Evolutionary conservation across 345 rosid species (phyloP).

Genomic region (Populus euphratica): DNA sequence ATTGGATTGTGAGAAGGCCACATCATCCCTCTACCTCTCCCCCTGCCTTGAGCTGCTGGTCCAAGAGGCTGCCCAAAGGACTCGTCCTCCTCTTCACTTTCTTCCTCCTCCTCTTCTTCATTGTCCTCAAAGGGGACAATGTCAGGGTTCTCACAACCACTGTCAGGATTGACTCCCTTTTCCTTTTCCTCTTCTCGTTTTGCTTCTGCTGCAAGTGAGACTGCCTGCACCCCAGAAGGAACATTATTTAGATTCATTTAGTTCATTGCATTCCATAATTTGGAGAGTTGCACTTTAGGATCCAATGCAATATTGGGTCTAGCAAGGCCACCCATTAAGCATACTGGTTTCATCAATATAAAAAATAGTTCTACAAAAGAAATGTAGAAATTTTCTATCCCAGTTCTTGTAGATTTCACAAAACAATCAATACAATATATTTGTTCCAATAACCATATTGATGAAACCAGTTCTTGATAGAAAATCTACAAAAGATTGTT

Average conservation of each 20-base stretch:
- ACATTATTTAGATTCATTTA: conserved; percentile 8
- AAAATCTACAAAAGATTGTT: no score
- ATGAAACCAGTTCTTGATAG: no score
- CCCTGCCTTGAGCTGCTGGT: conserved; percentile 67
- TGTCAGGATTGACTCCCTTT: conserved; percentile 81
- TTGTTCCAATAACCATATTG: background rate
- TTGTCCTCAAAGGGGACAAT: conserved; percentile 96
- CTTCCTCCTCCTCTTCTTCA: conserved; percentile 86
- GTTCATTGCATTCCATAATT: background rate
- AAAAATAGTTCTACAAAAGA: background rate
- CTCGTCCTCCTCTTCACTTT: conserved; percentile 81
- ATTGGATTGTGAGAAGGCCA: conserved; percentile 92
- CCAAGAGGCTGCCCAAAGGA: conserved; percentile 32
- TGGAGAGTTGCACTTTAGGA: background rate
- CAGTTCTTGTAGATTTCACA: background rate
- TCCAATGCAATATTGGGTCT: background rate
- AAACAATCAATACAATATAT: background rate
- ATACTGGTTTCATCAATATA: background rate
- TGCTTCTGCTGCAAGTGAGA: conserved; percentile 83
- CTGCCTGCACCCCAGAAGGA: conserved; percentile 44
- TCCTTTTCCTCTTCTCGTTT: conserved; percentile 98
- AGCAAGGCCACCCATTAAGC: background rate
- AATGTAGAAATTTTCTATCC: background rate
- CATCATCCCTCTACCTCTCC: conserved; percentile 93
- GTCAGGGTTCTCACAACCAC: conserved; percentile 78